Conservation (phyloP, 2,329 filamentous ascomycete genomes). For the Lachnellula suecica region DNA sequence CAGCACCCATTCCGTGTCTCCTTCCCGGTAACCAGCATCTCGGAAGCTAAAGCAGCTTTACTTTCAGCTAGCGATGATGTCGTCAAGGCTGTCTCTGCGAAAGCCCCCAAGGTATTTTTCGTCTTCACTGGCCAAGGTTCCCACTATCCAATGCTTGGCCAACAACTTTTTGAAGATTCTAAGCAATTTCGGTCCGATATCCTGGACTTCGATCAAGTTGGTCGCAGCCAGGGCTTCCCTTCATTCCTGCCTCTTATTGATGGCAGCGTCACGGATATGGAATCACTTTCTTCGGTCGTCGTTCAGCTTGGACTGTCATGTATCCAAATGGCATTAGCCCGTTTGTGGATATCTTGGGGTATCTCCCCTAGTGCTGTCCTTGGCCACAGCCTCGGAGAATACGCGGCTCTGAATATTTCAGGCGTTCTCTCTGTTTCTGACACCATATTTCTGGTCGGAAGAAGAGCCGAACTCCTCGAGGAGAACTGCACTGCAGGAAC, state of each 20-base stretch:
- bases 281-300: slow-evolving; percentile 47
- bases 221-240: slow-evolving; percentile 20
- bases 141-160: slow-evolving; percentile 34
- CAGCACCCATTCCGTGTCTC: slow-evolving; percentile 59
- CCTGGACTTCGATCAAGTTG: slow-evolving; percentile 17
- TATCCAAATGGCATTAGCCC: slow-evolving; percentile 55
- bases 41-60: slow-evolving; percentile 48
- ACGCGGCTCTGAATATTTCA: slow-evolving; percentile 68
- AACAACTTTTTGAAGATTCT: slow-evolving; percentile 34
- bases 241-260: slow-evolving; percentile 39
- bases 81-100: slow-evolving; percentile 35
- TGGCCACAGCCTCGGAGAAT: slow-evolving; percentile 69
- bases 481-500: slow-evolving; percentile 64
- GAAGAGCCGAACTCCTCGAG: slow-evolving; percentile 63
- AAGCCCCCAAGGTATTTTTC: slow-evolving; percentile 28
- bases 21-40: slow-evolving; percentile 41
- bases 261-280: slow-evolving; percentile 38
- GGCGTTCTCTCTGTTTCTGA: slow-evolving; percentile 72
- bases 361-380: slow-evolving; percentile 54
- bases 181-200: slow-evolving; percentile 29
- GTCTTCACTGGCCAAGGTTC: slow-evolving; percentile 32
- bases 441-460: slow-evolving; percentile 69
- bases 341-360: slow-evolving; percentile 55
- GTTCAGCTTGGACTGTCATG: slow-evolving; percentile 52
- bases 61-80: slow-evolving; percentile 44